Evolutionary conservation across 345 rosid species (phyloP).

Genomic region (Lepidium didymum): DNA sequence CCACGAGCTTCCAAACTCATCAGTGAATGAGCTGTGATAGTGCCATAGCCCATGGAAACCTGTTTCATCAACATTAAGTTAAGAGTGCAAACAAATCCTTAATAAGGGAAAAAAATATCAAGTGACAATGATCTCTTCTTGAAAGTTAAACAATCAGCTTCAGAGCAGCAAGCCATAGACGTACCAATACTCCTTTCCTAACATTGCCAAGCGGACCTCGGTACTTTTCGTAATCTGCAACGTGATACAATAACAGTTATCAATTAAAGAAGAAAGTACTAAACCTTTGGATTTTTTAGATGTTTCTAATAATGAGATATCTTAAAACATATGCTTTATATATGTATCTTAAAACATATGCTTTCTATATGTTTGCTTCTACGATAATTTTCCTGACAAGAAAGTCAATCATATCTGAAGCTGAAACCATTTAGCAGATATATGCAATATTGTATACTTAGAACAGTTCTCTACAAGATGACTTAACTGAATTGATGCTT

Average conservation of each 20-base stretch:
- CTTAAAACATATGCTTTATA: too few species aligned
- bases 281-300: neutral
- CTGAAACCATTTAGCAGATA: neutral
- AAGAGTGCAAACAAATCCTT: neutral
- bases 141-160: neutral
- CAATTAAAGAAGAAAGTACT: neutral
- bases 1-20: constrained; percentile 96
- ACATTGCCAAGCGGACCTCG: constrained; percentile 93
- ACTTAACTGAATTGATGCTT: neutral
- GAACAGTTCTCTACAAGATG: neutral
- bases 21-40: constrained; percentile 77
- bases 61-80: constrained; percentile 29
- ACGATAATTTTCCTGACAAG: neutral
- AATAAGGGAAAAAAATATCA: neutral
- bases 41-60: constrained; percentile 94
- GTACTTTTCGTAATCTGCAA: constrained; percentile 73
- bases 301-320: neutral
- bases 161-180: constrained; percentile 11
- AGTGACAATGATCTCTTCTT: neutral
- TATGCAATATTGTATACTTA: neutral
- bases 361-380: neutral
- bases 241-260: neutral
- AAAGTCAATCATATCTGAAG: neutral
- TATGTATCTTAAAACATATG: neutral
- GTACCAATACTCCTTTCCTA: constrained; percentile 97